Evolutionary conservation across 139 green algal genomes (phyloP).

Genomic region (Tetradesmus obliquus): DNA sequence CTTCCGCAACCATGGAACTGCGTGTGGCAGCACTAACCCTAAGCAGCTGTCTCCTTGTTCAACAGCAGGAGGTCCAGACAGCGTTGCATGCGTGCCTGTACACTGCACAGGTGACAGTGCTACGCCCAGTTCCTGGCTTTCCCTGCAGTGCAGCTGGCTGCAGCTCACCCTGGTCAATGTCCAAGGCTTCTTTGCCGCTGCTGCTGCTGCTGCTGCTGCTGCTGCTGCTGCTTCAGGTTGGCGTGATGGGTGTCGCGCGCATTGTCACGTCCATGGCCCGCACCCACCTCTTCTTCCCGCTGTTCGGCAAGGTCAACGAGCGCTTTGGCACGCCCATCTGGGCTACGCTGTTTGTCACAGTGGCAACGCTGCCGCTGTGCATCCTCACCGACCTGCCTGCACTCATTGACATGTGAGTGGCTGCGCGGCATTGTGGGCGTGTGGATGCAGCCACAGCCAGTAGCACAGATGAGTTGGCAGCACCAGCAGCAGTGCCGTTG

Average conservation of each 20-base stretch:
- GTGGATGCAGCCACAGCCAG: too few species aligned
- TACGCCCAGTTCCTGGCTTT: too few species aligned
- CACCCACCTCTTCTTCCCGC: slow-evolving; percentile 69
- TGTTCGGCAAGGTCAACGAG: slow-evolving; percentile 61
- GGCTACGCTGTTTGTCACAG: not conserved
- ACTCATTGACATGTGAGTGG: not conserved
- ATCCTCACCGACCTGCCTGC: slow-evolving; percentile 10
- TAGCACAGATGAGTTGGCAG: too few species aligned
- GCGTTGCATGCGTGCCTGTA: too few species aligned
- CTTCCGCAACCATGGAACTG: too few species aligned
- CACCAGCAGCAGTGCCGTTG: too few species aligned
- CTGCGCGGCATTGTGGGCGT: not conserved
- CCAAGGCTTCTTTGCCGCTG: not conserved
- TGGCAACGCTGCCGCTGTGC: not conserved
- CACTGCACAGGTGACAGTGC: too few species aligned
- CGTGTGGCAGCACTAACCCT: too few species aligned
- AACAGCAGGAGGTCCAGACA: too few species aligned
- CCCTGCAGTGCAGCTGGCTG: too few species aligned
- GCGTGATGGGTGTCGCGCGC: slow-evolving; percentile 76
- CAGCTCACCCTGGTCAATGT: too few species aligned
- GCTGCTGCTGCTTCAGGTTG: not conserved
- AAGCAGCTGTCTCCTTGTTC: too few species aligned
- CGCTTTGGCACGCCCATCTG: slow-evolving; percentile 52
- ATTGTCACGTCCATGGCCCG: slow-evolving; percentile 74
- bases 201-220: not conserved